Base-by-base conservation (phyloP, 169 alveolate genomes). In the Plasmodium ovale region DNA sequence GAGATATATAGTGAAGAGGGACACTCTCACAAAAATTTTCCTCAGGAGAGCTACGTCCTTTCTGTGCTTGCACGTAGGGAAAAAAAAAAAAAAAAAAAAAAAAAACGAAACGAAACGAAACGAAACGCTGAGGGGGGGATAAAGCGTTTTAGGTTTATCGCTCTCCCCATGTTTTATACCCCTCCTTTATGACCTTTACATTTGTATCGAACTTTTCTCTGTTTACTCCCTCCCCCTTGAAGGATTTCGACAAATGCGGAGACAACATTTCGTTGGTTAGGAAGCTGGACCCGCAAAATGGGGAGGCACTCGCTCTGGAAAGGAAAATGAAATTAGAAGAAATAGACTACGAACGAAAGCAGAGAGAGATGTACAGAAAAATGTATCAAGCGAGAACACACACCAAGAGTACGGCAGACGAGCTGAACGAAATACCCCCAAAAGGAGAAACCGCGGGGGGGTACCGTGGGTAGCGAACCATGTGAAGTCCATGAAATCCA, bases 201-300 rank as follows among this genome's bases (percentile, higher is more conserved):
- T 58, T 7, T 51, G 6, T n/a, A n/a, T n/a, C n/a, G n/a, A 53
- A 0, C 37, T 10, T 29, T 59, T 59, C 19, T 25, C 25, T 25
- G 12, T 64, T 1, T 37, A 12, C 9, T 35, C 1, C 31, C 0
- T n/a, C 70, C n/a, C 23, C 29, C 7, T n/a, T 7, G 1, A 27
- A 79, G 89, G 82, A 79, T 1, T 79, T 49, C 42, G 79, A 79
- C n/a, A 79, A 65, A 21, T 79, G 89, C 21, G 53, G 53, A 21
- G 82, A 79, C 33, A 65, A 79, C 23, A 33, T 79, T 19, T 25
- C 0, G 10, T 16, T 79, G 47, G 44, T 79, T 0, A 79, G 16
- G 27, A 54, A 59, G 53, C 10, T 79, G 7, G 89, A 79, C 54
- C 19, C 49, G 23, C 19, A 70, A 42, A 65, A 79, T 49, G 70